These are phyloP conservation scores for Amphibolis antarctica DNA, from an alignment of 106 monocot genomes.

Conservation along the genomic window DNA sequence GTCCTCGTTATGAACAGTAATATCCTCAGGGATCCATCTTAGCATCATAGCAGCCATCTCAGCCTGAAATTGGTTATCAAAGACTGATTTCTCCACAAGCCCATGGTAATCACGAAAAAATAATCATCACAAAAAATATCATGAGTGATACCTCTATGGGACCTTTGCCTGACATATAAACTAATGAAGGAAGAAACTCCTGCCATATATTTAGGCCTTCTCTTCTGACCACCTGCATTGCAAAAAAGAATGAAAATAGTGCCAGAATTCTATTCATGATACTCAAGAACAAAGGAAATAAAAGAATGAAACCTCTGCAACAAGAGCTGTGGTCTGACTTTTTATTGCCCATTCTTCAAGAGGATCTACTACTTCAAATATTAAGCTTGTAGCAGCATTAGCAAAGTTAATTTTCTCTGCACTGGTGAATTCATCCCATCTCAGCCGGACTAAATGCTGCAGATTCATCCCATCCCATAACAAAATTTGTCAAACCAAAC, in stretches of 20 bases:
- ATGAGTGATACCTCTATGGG: constrained; percentile 54
- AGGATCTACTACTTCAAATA: constrained; percentile 52
- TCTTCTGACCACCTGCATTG: constrained; percentile 62
- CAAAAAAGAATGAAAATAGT: constrained; percentile 7
- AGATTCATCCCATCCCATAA: constrained; percentile 1
- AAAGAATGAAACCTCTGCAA: constrained; percentile 62
- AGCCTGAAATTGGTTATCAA: constrained; percentile 30
- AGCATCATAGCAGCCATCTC: constrained; percentile 92
- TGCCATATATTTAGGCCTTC: constrained; percentile 78
- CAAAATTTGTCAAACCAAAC: too few relatives aligned
- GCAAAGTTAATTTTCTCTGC: constrained; percentile 67
- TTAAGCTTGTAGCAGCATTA: constrained; percentile 45
- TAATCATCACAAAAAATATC: neutral
- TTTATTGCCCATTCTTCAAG: constrained; percentile 90
- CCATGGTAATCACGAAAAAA: neutral
- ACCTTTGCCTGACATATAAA: constrained; percentile 71
- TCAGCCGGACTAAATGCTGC: constrained; percentile 87
- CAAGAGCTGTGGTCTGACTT: constrained; percentile 89
- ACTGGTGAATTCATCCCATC: constrained; percentile 77
- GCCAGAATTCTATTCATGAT: neutral
- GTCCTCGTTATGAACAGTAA: constrained; percentile 98
- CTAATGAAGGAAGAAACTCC: constrained; percentile 67
- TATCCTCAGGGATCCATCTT: constrained; percentile 99
- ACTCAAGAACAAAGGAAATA: constrained; percentile 1
- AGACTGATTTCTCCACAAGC: neutral